Evolutionary conservation across 768 basidiomycete genomes (phyloP), one percentile per base, ranked within the genome.

Genomic region (Kwoniella shandongensis): DNA sequence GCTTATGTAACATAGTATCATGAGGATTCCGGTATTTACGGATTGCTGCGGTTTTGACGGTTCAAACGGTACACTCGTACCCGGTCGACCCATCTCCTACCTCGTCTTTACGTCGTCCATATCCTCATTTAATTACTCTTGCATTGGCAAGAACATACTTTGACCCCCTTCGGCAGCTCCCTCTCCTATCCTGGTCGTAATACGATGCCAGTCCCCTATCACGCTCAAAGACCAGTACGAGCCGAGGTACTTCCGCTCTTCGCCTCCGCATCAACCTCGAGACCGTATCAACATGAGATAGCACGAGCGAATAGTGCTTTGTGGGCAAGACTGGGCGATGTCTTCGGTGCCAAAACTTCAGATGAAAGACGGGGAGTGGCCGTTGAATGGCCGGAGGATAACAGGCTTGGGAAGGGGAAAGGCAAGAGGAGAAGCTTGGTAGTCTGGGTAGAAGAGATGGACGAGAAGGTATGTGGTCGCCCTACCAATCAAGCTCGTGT

Each of bases 351-450:
- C 3, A 12, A 49, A 15, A 22, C 10, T 23, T 10, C 32, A 20
- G n/a, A 44, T 18, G 38, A 49, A 30, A 17, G 40, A 36, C 25
- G 57, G 0, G 40, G 47, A 27, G 44, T 65, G n/a, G 64, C 59
- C 10, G 48, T 69, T 3, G 35, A 46, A 17, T 70, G 65, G 62
- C 60, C 65, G 1, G 48, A 57, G 30, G 67, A 69, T 42, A 46
- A 62, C 30, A 45, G 68, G 13, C 48, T 66, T 36, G 44, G 50
- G 23, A 57, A 54, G 44, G 57, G 62, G 10, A 64, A 58, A 42
- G 49, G 38, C 1, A 58, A 42, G 26, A 29, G 41, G 13, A 23
- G 54, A 22, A 66, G 29, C 42, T 38, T 69, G 12, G 44, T 63
- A 4, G 44, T 66, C 2, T 62, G 64, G 59, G 62, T 66, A 7